phyloP scores from a whole-genome alignment of 257 asterid genomes.

The Penstemon davidsonii region DNA sequence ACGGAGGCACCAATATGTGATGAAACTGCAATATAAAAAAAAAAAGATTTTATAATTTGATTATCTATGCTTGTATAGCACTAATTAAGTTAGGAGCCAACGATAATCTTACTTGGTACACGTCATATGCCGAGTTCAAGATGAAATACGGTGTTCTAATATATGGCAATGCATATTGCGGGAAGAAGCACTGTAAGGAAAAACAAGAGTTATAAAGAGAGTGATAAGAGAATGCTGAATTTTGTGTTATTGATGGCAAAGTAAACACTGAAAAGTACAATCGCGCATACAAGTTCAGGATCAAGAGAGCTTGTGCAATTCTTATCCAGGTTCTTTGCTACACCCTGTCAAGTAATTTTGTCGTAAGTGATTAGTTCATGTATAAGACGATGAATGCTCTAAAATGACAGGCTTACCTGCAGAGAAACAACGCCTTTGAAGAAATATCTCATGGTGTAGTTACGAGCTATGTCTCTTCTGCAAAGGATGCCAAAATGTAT shows the following conservation, averaged over 20 bases:
- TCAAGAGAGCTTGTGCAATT: constrained; percentile 61
- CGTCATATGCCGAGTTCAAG: constrained; percentile 90
- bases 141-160: constrained; percentile 79
- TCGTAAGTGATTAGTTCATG: constrained; percentile 13
- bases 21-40: constrained; percentile 52
- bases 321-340: constrained; percentile 52
- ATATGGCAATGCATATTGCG: constrained; percentile 71
- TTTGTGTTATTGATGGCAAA: constrained; percentile 18
- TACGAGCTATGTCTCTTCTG: constrained; percentile 76
- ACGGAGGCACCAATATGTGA: constrained; percentile 82
- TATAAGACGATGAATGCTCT: neutral
- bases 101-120: constrained; percentile 68
- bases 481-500: constrained; percentile 27
- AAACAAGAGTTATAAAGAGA: neutral
- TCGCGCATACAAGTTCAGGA: constrained; percentile 56
- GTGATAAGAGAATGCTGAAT: constrained; percentile 9
- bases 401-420: constrained; percentile 50
- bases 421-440: constrained; percentile 53
- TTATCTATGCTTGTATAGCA: neutral
- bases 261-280: constrained; percentile 10
- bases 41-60: constrained; percentile 10
- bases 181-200: constrained; percentile 83
- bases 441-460: constrained; percentile 73
- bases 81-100: neutral
- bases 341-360: constrained; percentile 52